These are phyloP conservation scores for Hippophae gyantsensis DNA, from an alignment of 306 rosid species.

Conservation along the genomic window DNA sequence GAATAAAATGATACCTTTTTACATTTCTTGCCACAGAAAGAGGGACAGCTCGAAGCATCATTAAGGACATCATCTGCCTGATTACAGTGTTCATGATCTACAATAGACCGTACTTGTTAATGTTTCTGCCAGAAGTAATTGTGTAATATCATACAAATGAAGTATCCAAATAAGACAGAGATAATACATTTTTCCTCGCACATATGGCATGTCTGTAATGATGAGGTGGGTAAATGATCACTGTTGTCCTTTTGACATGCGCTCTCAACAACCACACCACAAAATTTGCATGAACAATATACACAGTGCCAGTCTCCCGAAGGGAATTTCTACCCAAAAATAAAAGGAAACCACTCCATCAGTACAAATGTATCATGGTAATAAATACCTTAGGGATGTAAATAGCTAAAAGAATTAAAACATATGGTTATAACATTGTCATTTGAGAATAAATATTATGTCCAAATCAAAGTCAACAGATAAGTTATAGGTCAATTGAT, in stretches of 20 bases:
- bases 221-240: conserved; percentile 26
- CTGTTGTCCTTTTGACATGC: conserved; percentile 23
- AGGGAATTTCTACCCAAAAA: conserved; percentile 68
- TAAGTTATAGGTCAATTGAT: no score
- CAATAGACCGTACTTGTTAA: conserved; percentile 7
- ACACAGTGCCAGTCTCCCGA: conserved; percentile 89
- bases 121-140: not conserved
- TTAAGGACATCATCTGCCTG: conserved; percentile 31
- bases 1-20: conserved; percentile 43
- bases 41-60: conserved; percentile 20
- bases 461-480: no score
- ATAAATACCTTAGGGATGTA: conserved; percentile 10
- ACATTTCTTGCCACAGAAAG: conserved; percentile 68
- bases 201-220: conserved; percentile 42
- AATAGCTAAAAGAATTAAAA: conserved; percentile 10
- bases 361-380: not conserved
- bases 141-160: not conserved
- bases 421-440: no score
- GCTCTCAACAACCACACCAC: conserved; percentile 44
- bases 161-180: conserved; percentile 6
- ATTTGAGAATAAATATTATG: no score
- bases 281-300: conserved; percentile 86
- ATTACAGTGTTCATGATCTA: conserved; percentile 62
- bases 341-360: conserved; percentile 7
- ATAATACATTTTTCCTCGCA: conserved; percentile 79